Evolutionary conservation across 2,329 filamentous ascomycete genomes (phyloP), one percentile per base, ranked within the genome.

Genomic region (Penicillium sp.): DNA sequence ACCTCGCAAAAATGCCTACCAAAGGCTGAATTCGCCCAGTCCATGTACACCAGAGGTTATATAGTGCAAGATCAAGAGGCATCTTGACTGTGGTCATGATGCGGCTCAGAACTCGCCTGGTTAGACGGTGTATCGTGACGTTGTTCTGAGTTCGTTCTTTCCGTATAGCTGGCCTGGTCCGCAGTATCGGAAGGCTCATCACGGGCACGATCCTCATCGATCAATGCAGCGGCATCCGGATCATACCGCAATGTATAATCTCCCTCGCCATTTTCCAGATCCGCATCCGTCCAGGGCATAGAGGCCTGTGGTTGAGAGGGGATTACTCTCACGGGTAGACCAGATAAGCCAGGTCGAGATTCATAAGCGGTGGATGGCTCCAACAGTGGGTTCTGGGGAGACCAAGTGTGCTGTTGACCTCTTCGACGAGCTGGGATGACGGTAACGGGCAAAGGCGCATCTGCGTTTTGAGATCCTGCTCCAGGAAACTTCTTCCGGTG

Each of bases 361-460:
- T 63, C 66, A 8, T 60, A 63, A 30, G 52, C 46, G 3, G 67
- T 56, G 5, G 67, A 58, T 14, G 58, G 57, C 33, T 69, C 65
- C n/a, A 69, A 63, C 25, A 71, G 59, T 38, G 58, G 68, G 13
- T 70, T 68, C 51, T 78, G 76, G 7, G 84, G 83, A 45, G 81
- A 84, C 83, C 84, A 87, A 6, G 82, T 83, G 49, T 84, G 76
- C 38, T 84, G 76, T 37, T 82, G 82, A 42, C 78, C 79, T 42
- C 83, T 78, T 26, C 81, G 81, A 62, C 85, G 83, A 4, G 85
- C 85, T 3, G 86, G 86, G 54, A 89, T 86, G 33, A 88, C 80
- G 0, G 85, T 88, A 22, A 87, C 81, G 2, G 85, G 84, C 13
- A 87, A 67, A 22, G 82, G 75, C 6, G 71, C 70, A 22, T 81